phyloP scores from a whole-genome alignment of 2,329 filamentous ascomycete species.

The Colletotrichum melonis region DNA sequence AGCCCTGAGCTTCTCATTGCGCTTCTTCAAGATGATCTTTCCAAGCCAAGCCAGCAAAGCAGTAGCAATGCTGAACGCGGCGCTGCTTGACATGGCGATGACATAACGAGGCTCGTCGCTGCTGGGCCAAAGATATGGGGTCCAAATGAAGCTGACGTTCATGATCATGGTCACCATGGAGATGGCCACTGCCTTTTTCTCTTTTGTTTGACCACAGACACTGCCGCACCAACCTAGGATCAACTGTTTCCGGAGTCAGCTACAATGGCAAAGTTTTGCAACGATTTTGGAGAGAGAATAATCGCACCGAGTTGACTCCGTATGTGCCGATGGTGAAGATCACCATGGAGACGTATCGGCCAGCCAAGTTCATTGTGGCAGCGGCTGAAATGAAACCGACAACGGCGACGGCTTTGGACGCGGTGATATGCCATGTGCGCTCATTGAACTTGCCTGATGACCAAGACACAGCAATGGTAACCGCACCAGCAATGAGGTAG shows the following conservation, averaged over 20 bases:
- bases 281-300: conserved; percentile 21
- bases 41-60: conserved; percentile 50
- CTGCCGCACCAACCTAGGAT: conserved; percentile 50
- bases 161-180: conserved; percentile 43
- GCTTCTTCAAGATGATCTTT: conserved; percentile 47
- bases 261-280: background rate
- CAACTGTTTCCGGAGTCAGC: background rate
- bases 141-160: conserved; percentile 51
- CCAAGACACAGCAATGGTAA: conserved; percentile 40
- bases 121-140: conserved; percentile 54
- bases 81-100: conserved; percentile 47
- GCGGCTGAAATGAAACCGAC: conserved; percentile 49
- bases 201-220: conserved; percentile 52
- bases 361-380: conserved; percentile 40
- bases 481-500: conserved; percentile 44
- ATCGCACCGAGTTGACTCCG: conserved; percentile 50
- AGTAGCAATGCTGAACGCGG: conserved; percentile 50
- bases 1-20: conserved; percentile 46
- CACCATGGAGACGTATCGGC: conserved; percentile 44
- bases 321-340: conserved; percentile 43
- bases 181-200: conserved; percentile 53
- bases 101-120: conserved; percentile 51
- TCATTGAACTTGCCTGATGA: conserved; percentile 55
- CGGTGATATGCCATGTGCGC: conserved; percentile 55
- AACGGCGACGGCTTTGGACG: conserved; percentile 51